phyloP scores from a whole-genome alignment of 2,329 filamentous ascomycete genomes.

The Bipolaris bicolor region DNA sequence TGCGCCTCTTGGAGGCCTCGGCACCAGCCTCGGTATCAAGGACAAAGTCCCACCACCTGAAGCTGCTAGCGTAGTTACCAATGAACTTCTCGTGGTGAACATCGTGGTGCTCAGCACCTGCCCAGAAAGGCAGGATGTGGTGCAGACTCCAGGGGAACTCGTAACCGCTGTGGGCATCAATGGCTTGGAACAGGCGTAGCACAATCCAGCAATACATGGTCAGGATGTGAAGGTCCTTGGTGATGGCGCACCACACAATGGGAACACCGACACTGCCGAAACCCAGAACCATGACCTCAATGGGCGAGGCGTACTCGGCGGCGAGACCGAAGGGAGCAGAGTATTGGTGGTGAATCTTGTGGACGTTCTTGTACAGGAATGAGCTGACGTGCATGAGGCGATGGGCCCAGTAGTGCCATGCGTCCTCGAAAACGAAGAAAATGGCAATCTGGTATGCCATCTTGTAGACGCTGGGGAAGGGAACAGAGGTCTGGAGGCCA shows the following conservation, averaged over 20 bases:
- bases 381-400: slow-evolving; percentile 91
- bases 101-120: slow-evolving; percentile 95
- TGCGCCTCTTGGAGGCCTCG: slow-evolving; percentile 82
- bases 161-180: slow-evolving; percentile 96
- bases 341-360: slow-evolving; percentile 99
- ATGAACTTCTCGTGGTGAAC: slow-evolving; percentile 98
- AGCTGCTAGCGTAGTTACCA: slow-evolving; percentile 96
- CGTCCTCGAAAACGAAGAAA: slow-evolving; percentile 94
- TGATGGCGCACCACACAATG: slow-evolving; percentile 81
- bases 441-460: slow-evolving; percentile 91
- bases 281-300: slow-evolving; percentile 94
- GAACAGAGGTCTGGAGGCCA: slow-evolving; percentile 85
- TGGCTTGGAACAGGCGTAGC: slow-evolving; percentile 91
- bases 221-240: slow-evolving; percentile 86
- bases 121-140: slow-evolving; percentile 97
- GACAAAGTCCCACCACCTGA: slow-evolving; percentile 97
- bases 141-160: slow-evolving; percentile 98
- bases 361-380: slow-evolving; percentile 86
- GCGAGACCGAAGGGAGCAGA: slow-evolving; percentile 95
- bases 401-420: slow-evolving; percentile 99
- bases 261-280: slow-evolving; percentile 83
- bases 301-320: slow-evolving; percentile 95
- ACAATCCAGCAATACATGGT: slow-evolving; percentile 99
- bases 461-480: slow-evolving; percentile 83
- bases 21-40: slow-evolving; percentile 92